These are phyloP conservation scores for Cymbopogon flexuosus DNA, from an alignment of 202 grass and related monocot genomes.

Conservation along the genomic window DNA sequence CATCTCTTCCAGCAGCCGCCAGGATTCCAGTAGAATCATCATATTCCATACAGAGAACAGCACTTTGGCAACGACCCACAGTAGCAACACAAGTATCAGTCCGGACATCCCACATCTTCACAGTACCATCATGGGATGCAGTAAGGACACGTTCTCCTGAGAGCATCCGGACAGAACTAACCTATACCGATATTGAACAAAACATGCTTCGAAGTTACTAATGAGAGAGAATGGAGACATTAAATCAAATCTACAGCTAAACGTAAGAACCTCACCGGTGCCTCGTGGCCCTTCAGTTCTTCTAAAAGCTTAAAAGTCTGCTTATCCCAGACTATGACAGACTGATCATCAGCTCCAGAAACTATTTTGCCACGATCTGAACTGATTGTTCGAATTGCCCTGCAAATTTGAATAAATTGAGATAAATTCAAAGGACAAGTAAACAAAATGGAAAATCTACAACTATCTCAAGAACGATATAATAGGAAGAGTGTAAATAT, in stretches of 20 bases:
- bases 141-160: conserved; percentile 98
- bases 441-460: not conserved
- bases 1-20: conserved; percentile 88
- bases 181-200: conserved; percentile 44
- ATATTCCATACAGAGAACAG: conserved; percentile 95
- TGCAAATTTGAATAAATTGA: conserved; percentile 44
- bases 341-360: conserved; percentile 95
- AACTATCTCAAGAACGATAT: conserved; percentile 1
- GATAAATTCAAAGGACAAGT: not conserved
- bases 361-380: conserved; percentile 98
- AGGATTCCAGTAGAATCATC: conserved; percentile 90
- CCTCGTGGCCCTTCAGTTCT: conserved; percentile 92
- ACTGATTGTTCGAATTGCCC: conserved; percentile 81
- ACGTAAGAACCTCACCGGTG: conserved; percentile 53
- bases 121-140: conserved; percentile 84
- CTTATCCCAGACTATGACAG: conserved; percentile 99
- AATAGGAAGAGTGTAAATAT: not conserved
- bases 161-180: conserved; percentile 92
- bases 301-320: conserved; percentile 83
- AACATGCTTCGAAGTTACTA: conserved; percentile 30
- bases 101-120: conserved; percentile 99
- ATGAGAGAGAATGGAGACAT: not conserved
- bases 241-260: conserved; percentile 26
- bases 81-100: conserved; percentile 98
- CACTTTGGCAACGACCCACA: conserved; percentile 85